A percentile compares a stretch with the other conserved stretches of the same genome.
Evolutionary conservation across 192 early-diverging fungal genomes (phyloP).

Genomic region (Rhizoclosmatium sp.): DNA sequence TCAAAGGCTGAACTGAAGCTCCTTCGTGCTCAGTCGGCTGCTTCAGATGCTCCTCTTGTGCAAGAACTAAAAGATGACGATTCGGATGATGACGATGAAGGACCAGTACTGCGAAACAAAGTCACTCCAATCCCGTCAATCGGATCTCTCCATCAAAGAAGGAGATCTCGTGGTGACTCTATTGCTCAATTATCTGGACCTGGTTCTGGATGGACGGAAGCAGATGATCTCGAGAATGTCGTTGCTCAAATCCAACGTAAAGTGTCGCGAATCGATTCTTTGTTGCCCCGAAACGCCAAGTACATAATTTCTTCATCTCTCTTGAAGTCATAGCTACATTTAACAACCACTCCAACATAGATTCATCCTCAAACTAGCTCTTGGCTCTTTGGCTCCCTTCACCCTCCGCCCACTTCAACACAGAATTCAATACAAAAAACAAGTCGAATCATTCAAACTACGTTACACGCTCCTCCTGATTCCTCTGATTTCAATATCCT

Average conservation of each 20-base stretch:
- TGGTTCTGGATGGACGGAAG: neutral
- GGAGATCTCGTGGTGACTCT: too few relatives aligned
- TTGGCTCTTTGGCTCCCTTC: constrained; percentile 48
- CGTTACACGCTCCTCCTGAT: constrained; percentile 40
- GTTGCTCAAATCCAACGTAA: constrained; percentile 17
- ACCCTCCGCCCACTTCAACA: constrained; percentile 46
- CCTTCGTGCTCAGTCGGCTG: neutral
- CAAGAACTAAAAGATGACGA: neutral
- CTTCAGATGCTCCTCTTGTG: neutral
- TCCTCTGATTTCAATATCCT: constrained; percentile 33
- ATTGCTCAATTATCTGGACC: neutral
- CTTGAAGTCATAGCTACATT: constrained; percentile 3
- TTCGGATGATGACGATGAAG: neutral
- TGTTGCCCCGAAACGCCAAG: constrained; percentile 50
- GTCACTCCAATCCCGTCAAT: neutral
- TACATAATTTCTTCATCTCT: constrained; percentile 29
- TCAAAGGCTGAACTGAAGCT: too few relatives aligned
- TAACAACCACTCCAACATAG: constrained; percentile 12
- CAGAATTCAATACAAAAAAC: constrained; percentile 52
- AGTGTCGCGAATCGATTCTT: constrained; percentile 40
- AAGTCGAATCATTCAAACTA: constrained; percentile 58
- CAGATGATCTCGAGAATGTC: neutral
- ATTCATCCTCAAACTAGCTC: constrained; percentile 51
- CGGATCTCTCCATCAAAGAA: neutral
- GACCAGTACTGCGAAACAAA: constrained; percentile 3